These are phyloP conservation scores for Ambrosia trifida DNA, from an alignment of 129 eudicot genomes.

Conservation along the genomic window DNA sequence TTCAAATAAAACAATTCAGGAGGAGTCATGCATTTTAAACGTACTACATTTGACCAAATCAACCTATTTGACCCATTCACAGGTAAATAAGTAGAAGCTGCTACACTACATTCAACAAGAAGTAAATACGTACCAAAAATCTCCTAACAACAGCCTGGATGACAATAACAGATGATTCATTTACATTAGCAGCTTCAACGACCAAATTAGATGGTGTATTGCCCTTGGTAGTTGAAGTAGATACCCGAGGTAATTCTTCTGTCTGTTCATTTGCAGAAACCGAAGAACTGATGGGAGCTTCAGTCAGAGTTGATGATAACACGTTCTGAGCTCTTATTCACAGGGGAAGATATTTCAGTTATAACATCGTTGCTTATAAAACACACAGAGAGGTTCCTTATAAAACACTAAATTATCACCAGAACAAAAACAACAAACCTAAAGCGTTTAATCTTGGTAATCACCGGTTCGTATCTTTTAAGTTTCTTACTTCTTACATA, in stretches of 20 bases:
- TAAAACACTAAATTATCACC: too few relatives aligned
- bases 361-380: slow-evolving; percentile 64
- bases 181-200: slow-evolving; percentile 22
- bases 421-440: too few relatives aligned
- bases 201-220: slow-evolving; percentile 22
- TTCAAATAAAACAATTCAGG: not conserved
- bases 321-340: slow-evolving; percentile 46
- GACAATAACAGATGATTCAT: slow-evolving; percentile 44
- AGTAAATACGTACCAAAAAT: slow-evolving; percentile 48
- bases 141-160: slow-evolving; percentile 75
- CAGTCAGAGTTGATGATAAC: slow-evolving; percentile 33
- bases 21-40: not conserved
- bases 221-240: slow-evolving; percentile 44
- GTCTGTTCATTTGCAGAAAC: slow-evolving; percentile 36
- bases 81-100: not conserved
- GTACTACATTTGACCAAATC: not conserved
- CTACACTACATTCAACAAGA: not conserved
- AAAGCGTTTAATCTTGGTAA: too few relatives aligned
- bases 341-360: slow-evolving; percentile 56
- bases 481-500: too few relatives aligned
- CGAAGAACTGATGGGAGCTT: slow-evolving; percentile 34
- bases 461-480: too few relatives aligned
- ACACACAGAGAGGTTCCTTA: not conserved
- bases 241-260: slow-evolving; percentile 57
- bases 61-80: not conserved